Percentiles rank a stretch among this genome's conserved stretches.
Evolutionary conservation across 2,329 filamentous ascomycete species (phyloP).

Genomic region (Graphilbum ipis-grandicollis): DNA sequence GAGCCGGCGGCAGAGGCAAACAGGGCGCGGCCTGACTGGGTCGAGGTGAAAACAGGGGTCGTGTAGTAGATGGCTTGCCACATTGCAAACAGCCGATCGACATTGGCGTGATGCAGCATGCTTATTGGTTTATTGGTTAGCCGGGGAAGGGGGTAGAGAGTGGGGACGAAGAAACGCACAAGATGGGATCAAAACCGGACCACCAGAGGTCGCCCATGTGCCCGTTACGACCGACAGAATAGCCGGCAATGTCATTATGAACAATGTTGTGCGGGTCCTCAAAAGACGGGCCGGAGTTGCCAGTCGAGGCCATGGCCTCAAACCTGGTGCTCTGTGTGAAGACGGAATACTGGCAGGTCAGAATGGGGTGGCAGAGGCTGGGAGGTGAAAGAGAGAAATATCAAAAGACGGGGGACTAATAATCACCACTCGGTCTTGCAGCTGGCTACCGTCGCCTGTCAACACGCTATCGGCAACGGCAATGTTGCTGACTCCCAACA

Average conservation of each 20-base stretch:
- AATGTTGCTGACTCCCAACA: constrained; percentile 22
- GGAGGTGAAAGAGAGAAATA: background rate
- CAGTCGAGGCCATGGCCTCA: constrained; percentile 22
- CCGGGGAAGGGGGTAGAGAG: background rate
- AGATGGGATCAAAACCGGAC: constrained; percentile 28
- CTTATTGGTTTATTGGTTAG: constrained; percentile 10
- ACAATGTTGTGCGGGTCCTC: constrained; percentile 27
- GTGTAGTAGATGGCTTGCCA: constrained; percentile 24
- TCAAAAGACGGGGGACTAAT: no score
- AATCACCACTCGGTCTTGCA: constrained; percentile 12
- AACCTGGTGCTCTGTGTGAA: constrained; percentile 21
- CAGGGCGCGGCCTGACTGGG: constrained; percentile 12
- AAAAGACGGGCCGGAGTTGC: constrained; percentile 20
- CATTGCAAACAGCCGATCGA: constrained; percentile 40
- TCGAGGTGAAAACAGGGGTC: constrained; percentile 15
- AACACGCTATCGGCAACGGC: constrained; percentile 8
- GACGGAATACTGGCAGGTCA: constrained; percentile 20
- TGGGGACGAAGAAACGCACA: constrained; percentile 16
- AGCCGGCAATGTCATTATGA: constrained; percentile 21
- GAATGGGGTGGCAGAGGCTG: background rate
- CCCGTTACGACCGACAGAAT: constrained; percentile 11
- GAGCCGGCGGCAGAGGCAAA: constrained; percentile 24
- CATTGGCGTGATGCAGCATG: constrained; percentile 36
- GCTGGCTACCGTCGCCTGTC: constrained; percentile 11
- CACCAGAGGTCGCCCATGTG: constrained; percentile 20